Evolutionary conservation across 208 protist genomes (phyloP), one percentile per base, ranked within the genome.

Genomic region (Crithidia bombi): DNA sequence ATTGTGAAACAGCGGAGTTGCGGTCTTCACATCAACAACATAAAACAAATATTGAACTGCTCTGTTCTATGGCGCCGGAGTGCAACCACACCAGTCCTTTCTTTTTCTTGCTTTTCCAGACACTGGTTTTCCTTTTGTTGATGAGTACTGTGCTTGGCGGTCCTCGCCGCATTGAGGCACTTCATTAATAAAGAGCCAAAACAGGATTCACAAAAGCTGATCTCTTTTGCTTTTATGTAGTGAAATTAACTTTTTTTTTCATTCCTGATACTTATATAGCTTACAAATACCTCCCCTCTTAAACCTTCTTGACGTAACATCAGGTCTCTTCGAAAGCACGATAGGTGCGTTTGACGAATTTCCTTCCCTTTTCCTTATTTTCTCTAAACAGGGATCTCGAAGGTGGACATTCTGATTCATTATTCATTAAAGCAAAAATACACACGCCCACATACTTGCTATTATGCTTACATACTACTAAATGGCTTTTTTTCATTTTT

Each of bases 301-400:
- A 30, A 21, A 26, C 7, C 23, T 47, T 36, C 44, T 14, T 51
- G 64, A 56, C 19, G 5, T 19, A 52, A 49, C 17, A 4, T 19
- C 23, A 64, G 36, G 62, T 57, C 43, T 47, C 46, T 67, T 38
- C 15, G 21, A 55, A 39, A 3, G 44, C 19, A 51, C 21, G 33
- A 14, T 35, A 33, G 15, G 25, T 36, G 17, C 36, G 19, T 57
- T 36, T 67, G 49, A 36, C 64, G 44, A 64, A 58, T 33, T 17
- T 65, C 30, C 50, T 65, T 49, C 32, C 57, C 39, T 39, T 62
- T 44, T 68, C 36, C 26, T n/a, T n/a, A n/a, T n/a, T n/a, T 73
- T 51, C 15, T 35, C 15, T 19, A 19, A 1, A n/a, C 30, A 36
- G 52, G 33, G 4, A 50, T 38, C 32, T 50, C 28, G 9, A 38